Percentiles rank a stretch among this genome's conserved stretches.
These are phyloP conservation scores for Acanthamoeba quina DNA, from an alignment of 208 protist genomes.

Conservation along the genomic window DNA sequence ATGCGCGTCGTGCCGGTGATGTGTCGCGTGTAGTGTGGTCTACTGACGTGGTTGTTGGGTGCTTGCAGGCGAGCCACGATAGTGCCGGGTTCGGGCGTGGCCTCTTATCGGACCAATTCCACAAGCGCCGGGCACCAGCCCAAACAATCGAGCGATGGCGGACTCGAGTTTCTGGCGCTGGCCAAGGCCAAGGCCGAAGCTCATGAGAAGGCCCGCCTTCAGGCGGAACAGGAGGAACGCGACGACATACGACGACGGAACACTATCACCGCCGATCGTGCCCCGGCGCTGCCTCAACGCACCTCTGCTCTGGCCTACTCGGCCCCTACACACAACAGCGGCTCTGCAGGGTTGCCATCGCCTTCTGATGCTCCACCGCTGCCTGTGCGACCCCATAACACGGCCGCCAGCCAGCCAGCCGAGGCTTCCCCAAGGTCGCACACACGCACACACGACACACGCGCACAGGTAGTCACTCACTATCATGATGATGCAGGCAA, in stretches of 20 bases:
- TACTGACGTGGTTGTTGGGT: not conserved
- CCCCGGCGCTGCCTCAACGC: not conserved
- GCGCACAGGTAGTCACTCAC: not conserved
- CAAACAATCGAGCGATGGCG: not conserved
- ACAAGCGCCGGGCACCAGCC: not conserved
- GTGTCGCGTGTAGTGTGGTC: not conserved
- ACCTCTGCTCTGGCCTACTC: not conserved
- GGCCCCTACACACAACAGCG: not conserved
- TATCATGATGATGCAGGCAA: not conserved
- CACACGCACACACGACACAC: not conserved
- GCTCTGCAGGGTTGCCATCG: too few relatives aligned
- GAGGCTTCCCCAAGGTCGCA: not conserved
- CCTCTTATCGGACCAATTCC: not conserved
- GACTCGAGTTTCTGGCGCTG: slow-evolving; percentile 48
- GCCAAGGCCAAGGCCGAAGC: slow-evolving; percentile 55
- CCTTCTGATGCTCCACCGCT: not conserved
- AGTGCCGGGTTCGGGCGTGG: not conserved
- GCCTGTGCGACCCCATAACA: not conserved
- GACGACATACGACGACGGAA: slow-evolving; percentile 1
- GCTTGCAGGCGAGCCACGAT: slow-evolving; percentile 20
- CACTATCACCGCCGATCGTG: not conserved
- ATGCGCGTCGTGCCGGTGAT: not conserved
- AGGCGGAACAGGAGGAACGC: not conserved
- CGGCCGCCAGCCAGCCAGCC: not conserved
- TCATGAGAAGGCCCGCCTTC: slow-evolving; percentile 15